A percentile compares a stretch with the other conserved stretches of the same genome.
These are phyloP conservation scores for Sporisorium iseilematis-ciliati DNA, from an alignment of 1,284 basidiomycete genomes.

Conservation along the genomic window DNA sequence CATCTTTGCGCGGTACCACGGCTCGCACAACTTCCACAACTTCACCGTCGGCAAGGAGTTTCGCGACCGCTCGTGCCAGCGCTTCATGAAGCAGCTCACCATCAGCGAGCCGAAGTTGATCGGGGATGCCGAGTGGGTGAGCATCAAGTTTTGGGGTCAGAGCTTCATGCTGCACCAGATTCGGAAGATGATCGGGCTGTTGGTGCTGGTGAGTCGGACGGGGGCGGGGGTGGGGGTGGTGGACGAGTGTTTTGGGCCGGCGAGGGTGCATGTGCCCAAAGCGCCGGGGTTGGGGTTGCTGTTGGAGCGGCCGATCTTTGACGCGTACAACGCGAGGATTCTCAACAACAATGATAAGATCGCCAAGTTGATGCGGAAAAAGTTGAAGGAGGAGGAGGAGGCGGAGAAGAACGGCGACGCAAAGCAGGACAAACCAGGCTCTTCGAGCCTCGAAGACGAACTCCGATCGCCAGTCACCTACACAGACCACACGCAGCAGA, in stretches of 20 bases:
- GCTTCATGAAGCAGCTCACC: slow-evolving; percentile 72
- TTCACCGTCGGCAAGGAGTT: slow-evolving; percentile 92
- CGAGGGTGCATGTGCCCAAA: slow-evolving; percentile 89
- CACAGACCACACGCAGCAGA: slow-evolving; percentile 28
- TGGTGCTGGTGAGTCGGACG: slow-evolving; percentile 75
- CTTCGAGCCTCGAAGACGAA: slow-evolving; percentile 26
- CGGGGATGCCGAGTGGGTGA: slow-evolving; percentile 94
- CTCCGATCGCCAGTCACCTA: slow-evolving; percentile 54
- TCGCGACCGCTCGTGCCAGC: slow-evolving; percentile 81
- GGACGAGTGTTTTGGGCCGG: slow-evolving; percentile 75
- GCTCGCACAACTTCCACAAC: slow-evolving; percentile 87
- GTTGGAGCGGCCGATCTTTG: slow-evolving; percentile 91
- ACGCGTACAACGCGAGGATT: slow-evolving; percentile 79
- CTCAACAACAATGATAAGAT: slow-evolving; percentile 59
- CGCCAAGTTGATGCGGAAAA: slow-evolving; percentile 70
- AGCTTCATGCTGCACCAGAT: slow-evolving; percentile 98
- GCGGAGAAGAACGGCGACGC: too few relatives aligned
- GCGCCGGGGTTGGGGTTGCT: slow-evolving; percentile 94
- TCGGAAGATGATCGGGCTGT: slow-evolving; percentile 94
- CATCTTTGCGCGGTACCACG: slow-evolving; percentile 54
- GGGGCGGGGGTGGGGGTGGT: slow-evolving; percentile 59
- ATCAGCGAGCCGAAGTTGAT: slow-evolving; percentile 75
- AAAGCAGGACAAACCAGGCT: neutral
- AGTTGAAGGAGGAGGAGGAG: too few relatives aligned
- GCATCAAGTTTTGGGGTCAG: slow-evolving; percentile 92